These are phyloP conservation scores for Syzygium grande DNA, from an alignment of 345 rosid species.

Conservation along the genomic window DNA sequence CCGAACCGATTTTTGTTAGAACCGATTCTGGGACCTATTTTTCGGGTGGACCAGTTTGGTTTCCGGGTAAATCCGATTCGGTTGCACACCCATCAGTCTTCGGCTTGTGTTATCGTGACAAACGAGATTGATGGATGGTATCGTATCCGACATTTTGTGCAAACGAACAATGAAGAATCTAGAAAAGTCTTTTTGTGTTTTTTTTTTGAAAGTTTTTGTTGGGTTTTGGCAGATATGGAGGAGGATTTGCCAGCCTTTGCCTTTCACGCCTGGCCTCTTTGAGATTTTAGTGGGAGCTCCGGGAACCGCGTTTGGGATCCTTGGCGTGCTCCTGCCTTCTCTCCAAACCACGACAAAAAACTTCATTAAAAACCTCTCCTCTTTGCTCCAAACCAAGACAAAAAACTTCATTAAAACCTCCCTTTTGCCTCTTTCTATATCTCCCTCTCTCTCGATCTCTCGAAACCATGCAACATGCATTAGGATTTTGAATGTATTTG, in stretches of 20 bases:
- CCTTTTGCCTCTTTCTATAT: neutral
- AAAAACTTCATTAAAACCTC: neutral
- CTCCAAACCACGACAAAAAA: neutral
- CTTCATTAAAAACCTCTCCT: neutral
- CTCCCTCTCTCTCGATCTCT: neutral
- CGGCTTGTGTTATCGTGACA: rapidly evolving
- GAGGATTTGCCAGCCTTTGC: neutral
- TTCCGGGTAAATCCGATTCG: no score
- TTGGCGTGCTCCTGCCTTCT: neutral
- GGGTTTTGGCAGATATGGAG: neutral
- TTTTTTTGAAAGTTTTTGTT: neutral
- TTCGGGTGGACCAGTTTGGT: no score
- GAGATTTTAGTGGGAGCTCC: neutral
- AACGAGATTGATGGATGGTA: neutral
- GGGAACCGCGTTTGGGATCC: neutral
- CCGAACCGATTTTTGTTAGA: no score
- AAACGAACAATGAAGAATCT: neutral
- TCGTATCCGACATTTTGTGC: neutral
- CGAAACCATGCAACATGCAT: neutral
- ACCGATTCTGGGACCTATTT: no score
- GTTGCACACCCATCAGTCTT: neutral
- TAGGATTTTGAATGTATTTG: neutral
- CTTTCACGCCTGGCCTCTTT: neutral
- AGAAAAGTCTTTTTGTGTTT: neutral
- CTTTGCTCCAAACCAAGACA: neutral